These are phyloP conservation scores for Nadsonia commutata DNA, from an alignment of 1,139 yeast species.

Conservation along the genomic window DNA sequence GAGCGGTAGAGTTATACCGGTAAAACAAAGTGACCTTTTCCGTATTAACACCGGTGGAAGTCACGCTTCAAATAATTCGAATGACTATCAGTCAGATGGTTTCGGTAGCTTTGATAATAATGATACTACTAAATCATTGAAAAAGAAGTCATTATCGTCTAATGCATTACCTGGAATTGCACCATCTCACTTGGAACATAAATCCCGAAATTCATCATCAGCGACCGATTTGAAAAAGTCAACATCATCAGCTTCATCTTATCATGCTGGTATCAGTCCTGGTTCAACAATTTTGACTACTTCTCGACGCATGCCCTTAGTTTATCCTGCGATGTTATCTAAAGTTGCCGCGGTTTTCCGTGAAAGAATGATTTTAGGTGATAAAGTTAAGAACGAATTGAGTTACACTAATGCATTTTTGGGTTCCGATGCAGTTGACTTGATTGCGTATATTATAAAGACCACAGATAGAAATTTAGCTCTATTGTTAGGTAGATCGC, in stretches of 20 bases:
- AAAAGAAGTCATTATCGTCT: conserved; percentile 2
- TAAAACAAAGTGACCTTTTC: conserved; percentile 9
- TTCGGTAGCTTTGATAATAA: not conserved
- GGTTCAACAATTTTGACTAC: conserved; percentile 30
- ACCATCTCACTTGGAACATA: conserved; percentile 10
- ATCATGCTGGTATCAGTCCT: conserved; percentile 8
- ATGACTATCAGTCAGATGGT: not conserved
- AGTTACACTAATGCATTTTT: conserved; percentile 91
- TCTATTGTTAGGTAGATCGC: conserved; percentile 70
- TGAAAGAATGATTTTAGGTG: conserved; percentile 56
- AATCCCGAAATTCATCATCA: conserved; percentile 12
- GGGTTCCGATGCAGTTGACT: conserved; percentile 87
- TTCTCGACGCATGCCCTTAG: conserved; percentile 41
- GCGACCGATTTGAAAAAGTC: conserved; percentile 5
- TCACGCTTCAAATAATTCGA: not conserved
- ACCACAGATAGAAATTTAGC: conserved; percentile 90
- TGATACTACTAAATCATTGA: not conserved
- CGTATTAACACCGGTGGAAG: not conserved
- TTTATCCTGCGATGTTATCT: conserved; percentile 82
- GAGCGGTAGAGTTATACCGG: conserved; percentile 19
- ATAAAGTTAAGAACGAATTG: conserved; percentile 83
- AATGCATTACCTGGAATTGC: conserved; percentile 4
- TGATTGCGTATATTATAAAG: conserved; percentile 67
- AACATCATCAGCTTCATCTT: not conserved
- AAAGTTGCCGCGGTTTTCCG: conserved; percentile 70